Evolutionary conservation across 2,329 filamentous ascomycete species (phyloP), one percentile per base, ranked within the genome.

Genomic region (Pseudogymnoascus verrucosus): DNA sequence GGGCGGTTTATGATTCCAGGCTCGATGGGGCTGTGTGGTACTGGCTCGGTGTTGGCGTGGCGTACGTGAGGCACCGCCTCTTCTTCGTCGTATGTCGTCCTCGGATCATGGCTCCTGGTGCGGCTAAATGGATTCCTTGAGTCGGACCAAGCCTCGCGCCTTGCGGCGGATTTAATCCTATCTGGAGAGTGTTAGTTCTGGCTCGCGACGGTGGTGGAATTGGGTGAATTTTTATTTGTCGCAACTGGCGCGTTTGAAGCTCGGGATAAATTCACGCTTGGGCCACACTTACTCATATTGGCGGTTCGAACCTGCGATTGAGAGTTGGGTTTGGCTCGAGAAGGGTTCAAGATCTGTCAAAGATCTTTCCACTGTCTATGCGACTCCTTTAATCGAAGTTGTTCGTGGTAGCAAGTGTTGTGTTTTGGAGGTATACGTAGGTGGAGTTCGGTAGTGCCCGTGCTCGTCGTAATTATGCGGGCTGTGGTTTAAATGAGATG

Each of bases 251-350:
- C 44, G 44, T 51, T 12, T 26, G 44, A 51, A 51, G 23, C 23
- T 51, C 44, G 28, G 23, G 28, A 51, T 28, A 51, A 51, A 51
- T 51, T 28, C n/a, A 51, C 23, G 44, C 44, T n/a, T 51, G 44
- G 44, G 44, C 44, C 44, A 51, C 34, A 42, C 44, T 51, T 14
- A 51, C 44, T 51, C 44, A 51, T 51, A 51, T 51, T 28, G 44
- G 21, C 21, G 28, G 21, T 28, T 51, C 44, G 44, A 51, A 51
- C 44, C 23, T 28, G 44, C 44, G 23, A 51, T 51, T 51, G 44
- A 6, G 44, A 23, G 23, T 51, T 28, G 44, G 26, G 23, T 1
- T 42, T 51, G 44, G 10, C 21, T 10, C 12, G 44, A 47, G 42
- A 51, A n/a, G 44, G n/a, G 8, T 51, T 51, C 44, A 51, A 51